A percentile compares a stretch with the other conserved stretches of the same genome.
Evolutionary conservation across 1,284 basidiomycete genomes (phyloP).

Genomic region (Ceratobasidium sp.): DNA sequence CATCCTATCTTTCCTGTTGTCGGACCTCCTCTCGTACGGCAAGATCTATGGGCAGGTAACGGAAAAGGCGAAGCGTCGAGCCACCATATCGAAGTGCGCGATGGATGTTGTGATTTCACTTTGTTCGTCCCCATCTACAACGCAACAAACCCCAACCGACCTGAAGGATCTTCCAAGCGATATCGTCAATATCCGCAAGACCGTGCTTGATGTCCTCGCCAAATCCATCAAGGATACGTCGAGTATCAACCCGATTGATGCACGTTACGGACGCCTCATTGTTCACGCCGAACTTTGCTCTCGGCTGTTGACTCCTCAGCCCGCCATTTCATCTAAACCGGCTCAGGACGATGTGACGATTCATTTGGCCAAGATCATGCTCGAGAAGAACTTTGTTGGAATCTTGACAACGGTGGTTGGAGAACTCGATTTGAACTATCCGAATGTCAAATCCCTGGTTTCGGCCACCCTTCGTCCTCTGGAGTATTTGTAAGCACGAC

Average conservation of each 20-base stretch:
- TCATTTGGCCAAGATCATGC: slow-evolving; percentile 96
- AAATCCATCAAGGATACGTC: slow-evolving; percentile 85
- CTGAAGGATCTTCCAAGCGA: slow-evolving; percentile 79
- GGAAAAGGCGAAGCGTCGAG: slow-evolving; percentile 61
- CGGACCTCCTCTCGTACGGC: slow-evolving; percentile 79
- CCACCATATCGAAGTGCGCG: slow-evolving; percentile 78
- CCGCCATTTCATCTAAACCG: slow-evolving; percentile 46
- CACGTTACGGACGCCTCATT: slow-evolving; percentile 86
- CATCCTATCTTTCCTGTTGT: slow-evolving; percentile 77
- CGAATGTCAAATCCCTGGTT: slow-evolving; percentile 85
- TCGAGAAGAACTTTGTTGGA: slow-evolving; percentile 96
- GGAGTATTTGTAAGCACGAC: slow-evolving; percentile 76
- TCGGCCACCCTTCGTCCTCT: slow-evolving; percentile 87
- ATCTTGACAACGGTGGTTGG: slow-evolving; percentile 87
- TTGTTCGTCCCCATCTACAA: slow-evolving; percentile 76
- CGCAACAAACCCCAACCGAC: slow-evolving; percentile 56
- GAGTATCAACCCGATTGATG: slow-evolving; percentile 70
- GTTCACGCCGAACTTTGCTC: slow-evolving; percentile 88
- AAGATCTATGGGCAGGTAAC: slow-evolving; percentile 68
- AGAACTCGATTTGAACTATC: slow-evolving; percentile 96
- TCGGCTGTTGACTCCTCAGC: slow-evolving; percentile 73
- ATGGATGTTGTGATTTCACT: slow-evolving; percentile 91
- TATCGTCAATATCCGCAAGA: slow-evolving; percentile 84
- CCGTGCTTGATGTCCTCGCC: slow-evolving; percentile 86
- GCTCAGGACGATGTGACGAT: slow-evolving; percentile 80